Evolutionary conservation across 2,329 filamentous ascomycete species (phyloP).

Genomic region (Penicillium sp.): DNA sequence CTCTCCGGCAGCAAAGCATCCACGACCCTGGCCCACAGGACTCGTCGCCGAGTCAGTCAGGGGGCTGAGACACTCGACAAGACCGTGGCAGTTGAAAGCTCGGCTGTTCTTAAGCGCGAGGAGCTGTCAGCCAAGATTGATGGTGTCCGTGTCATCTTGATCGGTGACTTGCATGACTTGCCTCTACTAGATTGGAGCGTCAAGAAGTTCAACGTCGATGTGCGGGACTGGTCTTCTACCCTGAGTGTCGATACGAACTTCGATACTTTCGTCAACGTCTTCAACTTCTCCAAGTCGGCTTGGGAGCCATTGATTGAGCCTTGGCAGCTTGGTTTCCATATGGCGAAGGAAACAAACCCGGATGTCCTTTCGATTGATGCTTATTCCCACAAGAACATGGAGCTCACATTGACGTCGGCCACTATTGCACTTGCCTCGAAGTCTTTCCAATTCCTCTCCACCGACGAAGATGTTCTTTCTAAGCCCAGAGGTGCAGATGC

Average conservation of each 20-base stretch:
- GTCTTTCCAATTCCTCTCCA: slow-evolving; percentile 83
- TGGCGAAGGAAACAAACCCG: slow-evolving; percentile 73
- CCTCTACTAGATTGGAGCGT: slow-evolving; percentile 92
- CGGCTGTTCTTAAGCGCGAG: slow-evolving; percentile 65
- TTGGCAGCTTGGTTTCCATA: slow-evolving; percentile 90
- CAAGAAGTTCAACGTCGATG: slow-evolving; percentile 80
- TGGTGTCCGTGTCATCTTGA: slow-evolving; percentile 86
- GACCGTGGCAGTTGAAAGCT: slow-evolving; percentile 43
- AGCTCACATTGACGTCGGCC: slow-evolving; percentile 88
- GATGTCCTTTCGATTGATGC: slow-evolving; percentile 80
- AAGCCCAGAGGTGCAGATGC: slow-evolving; percentile 90
- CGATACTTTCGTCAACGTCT: slow-evolving; percentile 92
- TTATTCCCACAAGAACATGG: slow-evolving; percentile 84
- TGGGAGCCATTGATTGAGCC: slow-evolving; percentile 97
- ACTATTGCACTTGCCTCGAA: slow-evolving; percentile 92
- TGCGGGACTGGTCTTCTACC: slow-evolving; percentile 86
- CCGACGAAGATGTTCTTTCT: slow-evolving; percentile 85
- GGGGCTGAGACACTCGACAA: slow-evolving; percentile 34
- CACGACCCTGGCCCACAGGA: slow-evolving; percentile 45
- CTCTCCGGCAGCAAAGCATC: slow-evolving; percentile 49
- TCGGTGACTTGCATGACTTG: slow-evolving; percentile 93
- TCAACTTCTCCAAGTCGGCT: slow-evolving; percentile 98
- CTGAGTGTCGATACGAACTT: slow-evolving; percentile 87
- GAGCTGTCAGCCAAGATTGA: slow-evolving; percentile 83
- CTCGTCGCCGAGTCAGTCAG: slow-evolving; percentile 48